These are phyloP conservation scores for Carex kokanica DNA, from an alignment of 176 grass and related monocot species.

Conservation along the genomic window DNA sequence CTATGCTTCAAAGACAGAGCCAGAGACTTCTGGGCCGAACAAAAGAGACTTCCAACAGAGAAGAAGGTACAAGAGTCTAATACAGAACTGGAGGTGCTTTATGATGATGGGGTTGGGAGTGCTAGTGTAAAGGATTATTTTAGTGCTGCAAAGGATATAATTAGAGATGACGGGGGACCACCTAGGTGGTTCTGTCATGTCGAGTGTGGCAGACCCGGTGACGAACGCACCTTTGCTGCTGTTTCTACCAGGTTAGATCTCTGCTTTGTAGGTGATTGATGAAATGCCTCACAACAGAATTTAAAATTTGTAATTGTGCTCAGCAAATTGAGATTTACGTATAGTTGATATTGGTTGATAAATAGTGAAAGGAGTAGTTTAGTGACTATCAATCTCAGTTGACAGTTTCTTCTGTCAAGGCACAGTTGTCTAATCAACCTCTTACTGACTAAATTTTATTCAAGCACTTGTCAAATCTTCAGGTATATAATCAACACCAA, in stretches of 20 bases:
- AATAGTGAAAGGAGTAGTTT: neutral
- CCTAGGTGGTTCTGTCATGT: constrained; percentile 87
- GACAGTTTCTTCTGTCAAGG: neutral
- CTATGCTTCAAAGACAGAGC: neutral
- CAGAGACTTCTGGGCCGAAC: constrained; percentile 1
- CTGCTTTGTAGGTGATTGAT: constrained; percentile 1
- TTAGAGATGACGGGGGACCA: constrained; percentile 56
- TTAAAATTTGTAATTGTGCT: neutral
- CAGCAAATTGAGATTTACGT: neutral
- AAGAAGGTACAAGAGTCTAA: neutral
- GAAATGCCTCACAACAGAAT: neutral
- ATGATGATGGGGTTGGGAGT: constrained; percentile 79
- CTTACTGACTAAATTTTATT: neutral
- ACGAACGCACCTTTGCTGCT: constrained; percentile 62
- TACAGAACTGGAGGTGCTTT: constrained; percentile 38
- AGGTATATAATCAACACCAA: neutral
- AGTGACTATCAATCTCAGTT: neutral
- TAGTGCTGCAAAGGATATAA: constrained; percentile 47
- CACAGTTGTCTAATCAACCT: neutral
- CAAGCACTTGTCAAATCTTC: neutral
- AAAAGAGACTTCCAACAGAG: constrained; percentile 5
- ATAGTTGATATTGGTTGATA: neutral
- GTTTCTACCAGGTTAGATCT: constrained; percentile 70
- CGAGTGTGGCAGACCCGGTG: constrained; percentile 51
- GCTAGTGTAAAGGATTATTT: constrained; percentile 84